Conservation (phyloP, 768 basidiomycete genomes). For the Lyophyllum atratum region DNA sequence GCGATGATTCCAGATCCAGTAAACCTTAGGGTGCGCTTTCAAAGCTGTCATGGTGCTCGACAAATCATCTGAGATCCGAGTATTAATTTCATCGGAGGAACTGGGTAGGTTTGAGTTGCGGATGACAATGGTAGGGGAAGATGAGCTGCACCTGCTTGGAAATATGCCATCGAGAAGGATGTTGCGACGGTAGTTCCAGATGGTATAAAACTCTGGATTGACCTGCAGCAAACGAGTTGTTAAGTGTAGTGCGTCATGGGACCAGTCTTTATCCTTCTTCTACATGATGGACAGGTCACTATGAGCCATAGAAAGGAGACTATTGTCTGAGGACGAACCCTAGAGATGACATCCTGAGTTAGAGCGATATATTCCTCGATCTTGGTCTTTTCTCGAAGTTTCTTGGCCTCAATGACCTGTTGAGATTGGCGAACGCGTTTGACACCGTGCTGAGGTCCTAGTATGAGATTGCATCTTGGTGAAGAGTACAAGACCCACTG, state of each 20-base stretch:
- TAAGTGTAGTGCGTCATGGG: slow-evolving; percentile 70
- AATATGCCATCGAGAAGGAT: slow-evolving; percentile 78
- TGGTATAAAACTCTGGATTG: slow-evolving; percentile 95
- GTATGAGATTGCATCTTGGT: not conserved
- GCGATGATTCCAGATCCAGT: slow-evolving; percentile 99
- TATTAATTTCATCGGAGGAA: slow-evolving; percentile 59
- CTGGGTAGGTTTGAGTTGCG: slow-evolving; percentile 39
- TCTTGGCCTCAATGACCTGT: slow-evolving; percentile 67
- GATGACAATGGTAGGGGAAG: not conserved
- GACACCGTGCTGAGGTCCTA: slow-evolving; percentile 61
- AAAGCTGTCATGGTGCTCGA: slow-evolving; percentile 79
- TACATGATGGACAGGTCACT: slow-evolving; percentile 29
- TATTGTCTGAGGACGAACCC: slow-evolving; percentile 43
- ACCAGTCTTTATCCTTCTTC: slow-evolving; percentile 74
- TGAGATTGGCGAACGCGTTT: slow-evolving; percentile 59
- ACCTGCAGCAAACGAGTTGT: slow-evolving; percentile 76
- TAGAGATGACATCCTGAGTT: slow-evolving; percentile 60
- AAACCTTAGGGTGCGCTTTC: slow-evolving; percentile 89
- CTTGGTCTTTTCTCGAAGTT: slow-evolving; percentile 70
- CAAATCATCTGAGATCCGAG: slow-evolving; percentile 71
- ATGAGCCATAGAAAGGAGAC: slow-evolving; percentile 10
- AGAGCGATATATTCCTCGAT: slow-evolving; percentile 75
- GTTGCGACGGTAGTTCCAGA: slow-evolving; percentile 92
- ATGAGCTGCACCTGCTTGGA: slow-evolving; percentile 51
- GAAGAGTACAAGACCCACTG: slow-evolving; percentile 9